Base-by-base conservation (phyloP, 805 yeast species). In the Ogataea henricii region DNA sequence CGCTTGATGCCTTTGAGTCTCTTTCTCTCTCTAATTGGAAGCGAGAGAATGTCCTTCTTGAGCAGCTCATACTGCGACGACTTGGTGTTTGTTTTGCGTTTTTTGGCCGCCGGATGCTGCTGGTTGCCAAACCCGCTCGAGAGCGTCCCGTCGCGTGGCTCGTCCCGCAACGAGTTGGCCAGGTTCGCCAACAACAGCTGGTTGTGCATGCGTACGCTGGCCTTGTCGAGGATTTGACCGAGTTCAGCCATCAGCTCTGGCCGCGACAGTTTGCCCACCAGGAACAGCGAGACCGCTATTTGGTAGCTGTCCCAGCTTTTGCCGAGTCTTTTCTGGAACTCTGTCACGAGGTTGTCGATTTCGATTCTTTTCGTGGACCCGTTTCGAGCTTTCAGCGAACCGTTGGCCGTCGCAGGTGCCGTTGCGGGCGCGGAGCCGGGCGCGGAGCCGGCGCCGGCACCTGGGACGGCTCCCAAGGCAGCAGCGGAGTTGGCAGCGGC, bases 251-350 rank as follows among this genome's bases (percentile, higher is more conserved):
- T 79, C 46, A 92, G 72, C 66, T 92, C 99, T 17, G 67, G 65
- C 41, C 96, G 75, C 9, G 96, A 85, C 16, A 90, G 71, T 63
- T 83, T 85, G 4, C 96, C 96, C 32, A 85, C 73, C 32, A 92
- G 71, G 58, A 90, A 92, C 44, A 79, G 70, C 43, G 92, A 82
- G 20, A 94, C 76, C 4, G 88, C 76, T 47, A 83, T 86, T 53
- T 95, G 91, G 65, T 92, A 92, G 49, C 77, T 78, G 52, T 85
- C 92, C 99, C 99, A 92, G 40, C 81, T 79, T 38, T 76, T 72
- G 2, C 97, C 97, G 49, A 92, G 66, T 50, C 77, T 74, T 45
- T 76, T 76, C 54, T 88, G 91, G 52, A 94, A 81, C 46, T 86
- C 89, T 30, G 78, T 74, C 60, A 91, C 88, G 48, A 90, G 72